A percentile compares a stretch with the other conserved stretches of the same genome.
Evolutionary conservation across 192 early-diverging fungal species (phyloP).

Genomic region (Phlyctochytrium planicorne): DNA sequence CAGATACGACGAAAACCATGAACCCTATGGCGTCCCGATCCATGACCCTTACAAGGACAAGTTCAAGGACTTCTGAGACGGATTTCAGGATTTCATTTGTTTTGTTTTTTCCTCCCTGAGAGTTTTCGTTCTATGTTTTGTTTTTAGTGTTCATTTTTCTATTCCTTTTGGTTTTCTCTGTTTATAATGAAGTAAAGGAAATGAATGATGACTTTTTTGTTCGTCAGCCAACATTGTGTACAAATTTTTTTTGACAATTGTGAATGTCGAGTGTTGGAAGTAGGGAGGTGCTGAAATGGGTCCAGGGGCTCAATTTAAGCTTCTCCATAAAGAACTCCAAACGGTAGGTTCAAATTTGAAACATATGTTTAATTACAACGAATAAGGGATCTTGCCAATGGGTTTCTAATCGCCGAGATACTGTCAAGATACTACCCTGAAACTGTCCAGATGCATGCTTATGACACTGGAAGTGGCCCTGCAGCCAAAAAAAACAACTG

Average conservation of each 20-base stretch:
- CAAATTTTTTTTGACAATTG: too few relatives aligned
- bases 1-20: constrained; percentile 84
- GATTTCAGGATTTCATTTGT: not conserved
- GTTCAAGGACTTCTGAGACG: constrained; percentile 63
- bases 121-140: not conserved
- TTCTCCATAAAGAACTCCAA: constrained; percentile 48
- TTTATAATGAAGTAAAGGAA: too few relatives aligned
- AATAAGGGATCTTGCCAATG: constrained; percentile 45
- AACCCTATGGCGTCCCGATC: constrained; percentile 75
- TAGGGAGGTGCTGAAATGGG: constrained; percentile 46
- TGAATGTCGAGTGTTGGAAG: not conserved
- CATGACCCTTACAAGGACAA: constrained; percentile 71
- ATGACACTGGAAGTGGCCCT: constrained; percentile 45
- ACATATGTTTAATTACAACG: not conserved
- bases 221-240: too few relatives aligned
- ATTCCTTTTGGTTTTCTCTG: too few relatives aligned
- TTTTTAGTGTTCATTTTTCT: too few relatives aligned
- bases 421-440: constrained; percentile 45
- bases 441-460: constrained; percentile 44
- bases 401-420: constrained; percentile 54
- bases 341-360: constrained; percentile 14
- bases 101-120: not conserved
- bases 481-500: constrained; percentile 49
- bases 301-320: constrained; percentile 39
- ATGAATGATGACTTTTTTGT: too few relatives aligned